Conservation (phyloP, 768 basidiomycete genomes). For the Tubosaeta brunneosetosa region DNA sequence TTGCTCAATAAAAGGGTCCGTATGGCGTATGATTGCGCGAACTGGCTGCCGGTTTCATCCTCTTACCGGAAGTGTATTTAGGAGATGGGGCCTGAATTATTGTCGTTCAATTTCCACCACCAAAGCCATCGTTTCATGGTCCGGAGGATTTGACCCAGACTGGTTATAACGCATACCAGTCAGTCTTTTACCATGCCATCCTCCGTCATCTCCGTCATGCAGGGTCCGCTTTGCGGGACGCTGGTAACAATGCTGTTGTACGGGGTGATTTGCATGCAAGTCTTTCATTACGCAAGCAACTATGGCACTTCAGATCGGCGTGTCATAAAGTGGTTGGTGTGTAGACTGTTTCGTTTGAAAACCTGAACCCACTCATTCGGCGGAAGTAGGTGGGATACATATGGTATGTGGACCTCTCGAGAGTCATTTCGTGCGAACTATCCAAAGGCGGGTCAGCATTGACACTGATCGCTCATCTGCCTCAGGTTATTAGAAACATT, state of each 20-base stretch:
- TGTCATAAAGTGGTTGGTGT: slow-evolving; percentile 12
- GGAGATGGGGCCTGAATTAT: too few species aligned
- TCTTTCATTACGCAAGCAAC: slow-evolving; percentile 8
- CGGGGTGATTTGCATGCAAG: slow-evolving; percentile 16
- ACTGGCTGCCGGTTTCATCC: too few species aligned
- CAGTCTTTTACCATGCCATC: too few species aligned
- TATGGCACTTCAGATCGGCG: slow-evolving; percentile 6
- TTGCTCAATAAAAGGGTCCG: too few species aligned
- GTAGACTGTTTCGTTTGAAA: background rate
- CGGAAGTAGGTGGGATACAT: slow-evolving; percentile 5
- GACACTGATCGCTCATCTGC: background rate
- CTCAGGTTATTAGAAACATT: slow-evolving; percentile 12
- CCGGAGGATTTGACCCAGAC: too few species aligned
- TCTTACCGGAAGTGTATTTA: too few species aligned
- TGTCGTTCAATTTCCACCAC: too few species aligned
- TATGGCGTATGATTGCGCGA: too few species aligned
- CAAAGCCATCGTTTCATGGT: too few species aligned
- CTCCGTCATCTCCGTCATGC: too few species aligned
- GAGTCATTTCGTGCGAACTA: too few species aligned
- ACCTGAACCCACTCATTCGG: background rate
- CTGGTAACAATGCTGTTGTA: slow-evolving; percentile 9
- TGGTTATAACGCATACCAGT: too few species aligned
- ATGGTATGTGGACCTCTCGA: slow-evolving; percentile 5
- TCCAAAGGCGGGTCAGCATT: background rate
- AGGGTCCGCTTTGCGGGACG: slow-evolving; percentile 7